Conservation (phyloP, 208 protist genomes). For the Acanthamoeba polyphaga region DNA sequence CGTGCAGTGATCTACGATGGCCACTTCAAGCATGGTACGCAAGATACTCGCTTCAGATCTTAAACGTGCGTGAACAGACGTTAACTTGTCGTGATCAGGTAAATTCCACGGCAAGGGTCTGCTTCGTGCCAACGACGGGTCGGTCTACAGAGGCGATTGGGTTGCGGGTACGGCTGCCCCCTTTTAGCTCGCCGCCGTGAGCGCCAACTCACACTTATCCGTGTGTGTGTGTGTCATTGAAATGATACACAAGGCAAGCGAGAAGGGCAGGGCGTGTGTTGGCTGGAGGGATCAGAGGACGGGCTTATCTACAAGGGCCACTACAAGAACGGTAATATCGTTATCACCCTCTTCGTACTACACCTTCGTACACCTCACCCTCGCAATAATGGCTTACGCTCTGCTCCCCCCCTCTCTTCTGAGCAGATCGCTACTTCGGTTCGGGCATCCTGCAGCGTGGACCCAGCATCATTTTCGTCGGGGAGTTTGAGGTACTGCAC, state of each 20-base stretch:
- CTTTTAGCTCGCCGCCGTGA: too few species aligned
- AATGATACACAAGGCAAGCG: background rate
- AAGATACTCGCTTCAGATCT: too few species aligned
- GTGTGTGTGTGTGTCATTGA: background rate
- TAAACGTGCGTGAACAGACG: too few species aligned
- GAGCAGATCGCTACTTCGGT: constrained; percentile 18
- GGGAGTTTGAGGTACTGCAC: constrained; percentile 11
- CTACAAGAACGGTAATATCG: background rate
- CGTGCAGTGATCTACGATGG: too few species aligned
- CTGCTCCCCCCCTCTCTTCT: background rate
- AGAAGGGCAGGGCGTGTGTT: background rate
- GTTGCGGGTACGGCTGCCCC: background rate
- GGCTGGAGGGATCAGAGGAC: background rate
- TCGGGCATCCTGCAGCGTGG: background rate
- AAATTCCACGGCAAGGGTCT: background rate
- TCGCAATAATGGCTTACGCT: background rate
- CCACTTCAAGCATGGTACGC: too few species aligned
- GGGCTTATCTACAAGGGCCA: background rate
- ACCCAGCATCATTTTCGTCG: background rate
- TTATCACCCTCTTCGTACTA: background rate
- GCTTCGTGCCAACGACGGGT: background rate
- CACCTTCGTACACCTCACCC: background rate
- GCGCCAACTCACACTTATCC: too few species aligned
- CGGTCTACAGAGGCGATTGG: constrained; percentile 20
- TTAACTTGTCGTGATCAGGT: background rate